Percentiles rank a stretch among this genome's conserved stretches.
Evolutionary conservation across 192 early-diverging fungal species (phyloP).

Genomic region (Diversispora epigaea): DNA sequence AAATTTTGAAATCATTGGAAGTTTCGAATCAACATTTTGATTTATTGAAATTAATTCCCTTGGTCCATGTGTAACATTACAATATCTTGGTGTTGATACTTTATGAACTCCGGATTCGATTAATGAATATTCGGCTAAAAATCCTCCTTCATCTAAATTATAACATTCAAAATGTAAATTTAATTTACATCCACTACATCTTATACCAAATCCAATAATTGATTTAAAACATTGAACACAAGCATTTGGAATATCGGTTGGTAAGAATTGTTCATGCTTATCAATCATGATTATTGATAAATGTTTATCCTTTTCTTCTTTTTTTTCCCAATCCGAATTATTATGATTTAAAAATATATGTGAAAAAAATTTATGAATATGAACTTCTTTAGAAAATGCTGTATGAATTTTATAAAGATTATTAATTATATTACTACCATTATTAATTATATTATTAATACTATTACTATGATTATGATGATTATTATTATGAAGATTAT

Average conservation of each 20-base stretch:
- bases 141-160: constrained; percentile 37
- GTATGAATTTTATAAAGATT: background rate
- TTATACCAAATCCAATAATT: constrained; percentile 50
- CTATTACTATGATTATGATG: too few relatives aligned
- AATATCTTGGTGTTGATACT: constrained; percentile 47
- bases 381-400: constrained; percentile 14
- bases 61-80: constrained; percentile 34
- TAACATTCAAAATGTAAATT: constrained; percentile 55
- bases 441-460: too few relatives aligned
- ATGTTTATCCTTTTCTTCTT: background rate
- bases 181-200: constrained; percentile 53
- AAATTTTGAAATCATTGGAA: constrained; percentile 18
- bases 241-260: constrained; percentile 25
- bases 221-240: constrained; percentile 41
- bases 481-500: too few relatives aligned
- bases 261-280: constrained; percentile 26
- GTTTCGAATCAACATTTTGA: constrained; percentile 1
- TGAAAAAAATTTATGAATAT: constrained; percentile 35
- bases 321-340: background rate
- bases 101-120: constrained; percentile 41
- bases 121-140: constrained; percentile 37
- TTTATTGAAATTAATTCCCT: constrained; percentile 20
- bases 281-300: background rate
- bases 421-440: too few relatives aligned
- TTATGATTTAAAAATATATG: constrained; percentile 40